A percentile compares a stretch with the other conserved stretches of the same genome.
phyloP scores from a whole-genome alignment of 2,329 filamentous ascomycete species.

The Cladophialophora carrionii region DNA sequence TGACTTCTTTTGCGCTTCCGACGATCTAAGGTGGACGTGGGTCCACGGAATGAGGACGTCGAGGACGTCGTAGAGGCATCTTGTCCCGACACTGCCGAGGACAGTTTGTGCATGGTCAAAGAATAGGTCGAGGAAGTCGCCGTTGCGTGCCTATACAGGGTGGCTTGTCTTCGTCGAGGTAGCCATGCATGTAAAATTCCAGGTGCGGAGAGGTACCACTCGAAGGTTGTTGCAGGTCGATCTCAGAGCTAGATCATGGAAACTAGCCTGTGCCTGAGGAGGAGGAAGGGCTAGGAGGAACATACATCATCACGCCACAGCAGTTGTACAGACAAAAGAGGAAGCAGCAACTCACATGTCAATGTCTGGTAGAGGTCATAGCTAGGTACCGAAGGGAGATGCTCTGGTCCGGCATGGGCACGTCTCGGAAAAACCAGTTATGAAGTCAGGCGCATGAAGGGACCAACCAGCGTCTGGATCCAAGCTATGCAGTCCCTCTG shows the following conservation, averaged over 20 bases:
- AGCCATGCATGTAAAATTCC: conserved; percentile 3
- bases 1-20: conserved; percentile 28
- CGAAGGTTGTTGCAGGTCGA: conserved; percentile 4
- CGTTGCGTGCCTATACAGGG: background rate
- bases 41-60: conserved; percentile 11
- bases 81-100: background rate
- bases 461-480: background rate
- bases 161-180: background rate
- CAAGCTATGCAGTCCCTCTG: background rate
- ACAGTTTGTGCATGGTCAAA: conserved; percentile 8
- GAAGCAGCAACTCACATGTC: conserved; percentile 12
- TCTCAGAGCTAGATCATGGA: background rate
- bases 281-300: background rate
- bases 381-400: too few relatives aligned
- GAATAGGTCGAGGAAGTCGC: background rate
- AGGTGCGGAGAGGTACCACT: background rate
- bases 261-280: background rate
- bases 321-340: background rate
- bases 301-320: background rate
- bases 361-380: background rate
- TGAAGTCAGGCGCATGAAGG: background rate
- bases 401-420: background rate
- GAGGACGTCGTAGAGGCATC: conserved; percentile 6
- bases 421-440: background rate
- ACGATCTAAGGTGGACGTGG: conserved; percentile 16